A percentile compares a stretch with the other conserved stretches of the same genome.
These are phyloP conservation scores for Penicillium macrosclerotiorum DNA, from an alignment of 495 filamentous ascomycete species.

Conservation along the genomic window DNA sequence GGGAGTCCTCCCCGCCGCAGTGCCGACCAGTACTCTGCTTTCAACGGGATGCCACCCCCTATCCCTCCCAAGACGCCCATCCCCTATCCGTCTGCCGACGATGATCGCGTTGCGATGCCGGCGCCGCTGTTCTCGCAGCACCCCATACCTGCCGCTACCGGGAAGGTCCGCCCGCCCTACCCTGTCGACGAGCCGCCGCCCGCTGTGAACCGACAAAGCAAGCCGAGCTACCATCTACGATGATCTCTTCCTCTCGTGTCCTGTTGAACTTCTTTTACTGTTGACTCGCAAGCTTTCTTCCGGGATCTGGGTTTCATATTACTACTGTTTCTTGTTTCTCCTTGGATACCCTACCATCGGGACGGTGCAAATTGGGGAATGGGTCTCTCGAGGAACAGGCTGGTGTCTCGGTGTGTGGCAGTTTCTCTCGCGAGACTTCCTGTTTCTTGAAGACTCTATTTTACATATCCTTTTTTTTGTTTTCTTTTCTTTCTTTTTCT, in stretches of 20 bases:
- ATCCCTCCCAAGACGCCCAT: conserved; percentile 84
- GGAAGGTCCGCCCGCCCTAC: conserved; percentile 61
- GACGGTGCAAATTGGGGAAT: conserved; percentile 12
- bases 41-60: conserved; percentile 63
- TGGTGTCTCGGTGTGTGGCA: conserved; percentile 14
- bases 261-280: not conserved
- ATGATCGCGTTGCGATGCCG: conserved; percentile 35
- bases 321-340: conserved; percentile 13
- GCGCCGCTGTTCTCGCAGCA: conserved; percentile 27
- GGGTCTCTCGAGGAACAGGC: conserved; percentile 1
- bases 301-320: not conserved
- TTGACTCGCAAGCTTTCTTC: not conserved
- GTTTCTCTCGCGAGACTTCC: no score
- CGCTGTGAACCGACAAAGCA: conserved; percentile 76
- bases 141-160: conserved; percentile 14
- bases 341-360: conserved; percentile 30
- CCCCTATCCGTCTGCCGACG: conserved; percentile 42
- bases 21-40: conserved; percentile 38
- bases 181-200: conserved; percentile 83
- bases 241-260: conserved; percentile 23
- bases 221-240: conserved; percentile 70
- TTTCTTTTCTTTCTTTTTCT: not conserved
- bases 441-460: no score
- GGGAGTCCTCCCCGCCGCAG: conserved; percentile 47
- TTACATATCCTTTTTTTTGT: not conserved